phyloP scores from a whole-genome alignment of 2,329 filamentous ascomycete genomes.

The Pseudogymnoascus sp. region DNA sequence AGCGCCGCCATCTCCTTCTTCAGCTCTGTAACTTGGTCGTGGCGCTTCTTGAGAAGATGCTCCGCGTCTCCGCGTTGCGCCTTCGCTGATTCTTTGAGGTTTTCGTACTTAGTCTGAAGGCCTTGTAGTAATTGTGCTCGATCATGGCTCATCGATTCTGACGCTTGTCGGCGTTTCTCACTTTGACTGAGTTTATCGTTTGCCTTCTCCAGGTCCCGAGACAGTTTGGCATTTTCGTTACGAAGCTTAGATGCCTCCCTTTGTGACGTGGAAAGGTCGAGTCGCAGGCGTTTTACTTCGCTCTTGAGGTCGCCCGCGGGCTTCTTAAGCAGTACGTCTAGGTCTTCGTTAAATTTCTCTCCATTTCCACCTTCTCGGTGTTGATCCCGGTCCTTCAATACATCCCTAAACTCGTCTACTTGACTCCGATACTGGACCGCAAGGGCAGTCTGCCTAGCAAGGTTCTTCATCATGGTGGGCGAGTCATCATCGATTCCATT shows the following conservation, averaged over 20 bases:
- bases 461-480: constrained; percentile 42
- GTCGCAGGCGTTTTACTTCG: constrained; percentile 45
- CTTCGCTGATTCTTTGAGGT: constrained; percentile 46
- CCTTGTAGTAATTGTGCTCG: constrained; percentile 40
- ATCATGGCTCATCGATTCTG: constrained; percentile 38
- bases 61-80: constrained; percentile 46
- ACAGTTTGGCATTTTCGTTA: constrained; percentile 25
- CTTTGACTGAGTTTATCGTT: constrained; percentile 28
- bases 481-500: constrained; percentile 37
- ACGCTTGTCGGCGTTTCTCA: constrained; percentile 34
- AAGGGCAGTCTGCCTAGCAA: constrained; percentile 49
- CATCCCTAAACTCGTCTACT: constrained; percentile 50
- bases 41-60: constrained; percentile 47
- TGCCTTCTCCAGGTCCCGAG: constrained; percentile 21
- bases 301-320: constrained; percentile 44
- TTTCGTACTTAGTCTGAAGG: constrained; percentile 45
- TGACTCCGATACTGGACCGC: constrained; percentile 50
- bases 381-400: constrained; percentile 33
- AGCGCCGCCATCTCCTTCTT: constrained; percentile 44
- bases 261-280: constrained; percentile 41
- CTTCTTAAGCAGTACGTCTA: constrained; percentile 39
- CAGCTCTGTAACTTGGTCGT: constrained; percentile 48
- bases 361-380: constrained; percentile 28
- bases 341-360: constrained; percentile 19
- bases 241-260: constrained; percentile 20